Evolutionary conservation across 2,329 filamentous ascomycete species (phyloP), one percentile per base, ranked within the genome.

Genomic region (Didymella lethalis): DNA sequence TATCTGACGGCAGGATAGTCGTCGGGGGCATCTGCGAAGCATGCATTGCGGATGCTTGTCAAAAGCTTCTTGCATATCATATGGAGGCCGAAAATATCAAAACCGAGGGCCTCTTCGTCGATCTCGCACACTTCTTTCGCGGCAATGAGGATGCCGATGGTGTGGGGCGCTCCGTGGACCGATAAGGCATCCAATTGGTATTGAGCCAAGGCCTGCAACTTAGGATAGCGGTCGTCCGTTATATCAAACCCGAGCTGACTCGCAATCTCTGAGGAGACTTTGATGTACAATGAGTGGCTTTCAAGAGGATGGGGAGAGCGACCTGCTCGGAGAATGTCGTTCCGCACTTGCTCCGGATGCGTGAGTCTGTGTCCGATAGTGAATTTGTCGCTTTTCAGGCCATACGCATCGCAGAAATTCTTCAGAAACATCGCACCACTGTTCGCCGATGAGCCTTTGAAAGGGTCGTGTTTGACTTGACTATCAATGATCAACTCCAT

Each of bases 1-100:
- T 46, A 59, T 18, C 44, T 46, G 14, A 41, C 28, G 20, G 38
- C 18, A n/a, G 59, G 57, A 28, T 64, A 64, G 11, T 62, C 59
- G 0, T 54, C 28, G 1, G 62, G 62, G 32, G 59, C 54, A 18
- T 53, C 28, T 20, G 48, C 23, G 25, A 62, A 41, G 48, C 57
- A 63, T 1, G 48, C 16, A 5, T 36, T 26, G 11, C 62, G 61
- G 23, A 65, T 57, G 16, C 16, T 41, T 7, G 16, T 32, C 6
- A 65, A 29, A 10, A 65, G 44, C 11, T 29, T n/a, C 7, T 16
- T 10, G 23, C 61, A 64, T 7, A 28, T 46, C 16, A 46, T 7
- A 31, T 57, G 38, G 7, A 65, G 28, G 2, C 18, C 41, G 16
- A 60, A 43, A 1, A 56, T 48, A 41, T 64, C 41, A 36, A 65